Evolutionary conservation across 2,329 filamentous ascomycete species (phyloP), one percentile per base, ranked within the genome.

Genomic region (Venturia nashicola): DNA sequence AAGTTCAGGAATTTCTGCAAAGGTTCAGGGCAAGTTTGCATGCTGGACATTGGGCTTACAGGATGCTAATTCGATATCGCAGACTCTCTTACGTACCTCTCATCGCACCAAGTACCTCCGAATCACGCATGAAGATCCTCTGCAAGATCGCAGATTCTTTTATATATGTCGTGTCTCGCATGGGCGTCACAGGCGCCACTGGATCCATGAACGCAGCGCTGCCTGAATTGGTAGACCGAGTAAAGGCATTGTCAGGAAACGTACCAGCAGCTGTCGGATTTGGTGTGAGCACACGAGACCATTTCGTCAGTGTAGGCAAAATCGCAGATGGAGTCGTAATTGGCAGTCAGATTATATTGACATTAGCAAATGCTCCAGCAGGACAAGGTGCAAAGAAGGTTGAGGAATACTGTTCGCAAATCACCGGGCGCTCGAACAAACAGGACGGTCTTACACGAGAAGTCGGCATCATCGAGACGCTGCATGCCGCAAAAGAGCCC

Each of bases 81-180:
- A 89, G 88, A 34, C 84, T 99, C 42, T 97, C 92, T 6, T 99
- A 97, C 74, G 89, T 99, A 16, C 94, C 94, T n/a, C 82, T 99
- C 62, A 97, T 99, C 70, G 93, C 94, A 0, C 94, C 94, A 7
- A 86, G 92, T 12, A 97, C 94, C 1, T 96, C 91, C 7, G 91
- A 97, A 70, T 82, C 85, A 68, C 89, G 94, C 71, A 96, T 99
- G 92, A 93, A 90, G 78, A 83, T 97, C 48, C 87, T 99, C 14
- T 99, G 94, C 83, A 86, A 90, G 75, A 93, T 99, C 67, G 94
- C 94, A 72, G 93, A 97, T 77, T 97, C 92, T 3, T 99, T 97
- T 80, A 96, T 99, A 77, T 99, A 99, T 75, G 92, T 99, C 66
- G 94, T 99, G 64, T 97, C 93, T 34, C 84, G 93, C 70, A 95